These are phyloP conservation scores for Clitopilus hobsonii DNA, from an alignment of 768 basidiomycete species.

Conservation along the genomic window DNA sequence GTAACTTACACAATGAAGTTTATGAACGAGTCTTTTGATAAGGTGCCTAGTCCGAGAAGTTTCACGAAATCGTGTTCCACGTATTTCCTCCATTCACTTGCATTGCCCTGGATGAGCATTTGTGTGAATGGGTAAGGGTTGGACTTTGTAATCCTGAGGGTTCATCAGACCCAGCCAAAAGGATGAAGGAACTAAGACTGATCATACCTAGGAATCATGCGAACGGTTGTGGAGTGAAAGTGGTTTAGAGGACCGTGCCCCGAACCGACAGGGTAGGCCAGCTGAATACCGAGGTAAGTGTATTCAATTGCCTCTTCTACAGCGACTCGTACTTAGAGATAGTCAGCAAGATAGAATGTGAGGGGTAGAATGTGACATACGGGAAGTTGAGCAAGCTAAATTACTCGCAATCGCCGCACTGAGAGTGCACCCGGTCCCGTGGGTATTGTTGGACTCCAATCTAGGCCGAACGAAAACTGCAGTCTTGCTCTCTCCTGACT, in stretches of 20 bases:
- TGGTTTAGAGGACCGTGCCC: conserved; percentile 90
- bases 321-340: conserved; percentile 49
- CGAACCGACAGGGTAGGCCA: conserved; percentile 60
- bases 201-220: conserved; percentile 44
- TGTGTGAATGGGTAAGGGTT: conserved; percentile 69
- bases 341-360: neutral
- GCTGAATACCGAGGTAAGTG: conserved; percentile 69
- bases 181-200: neutral
- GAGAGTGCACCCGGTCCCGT: conserved; percentile 93
- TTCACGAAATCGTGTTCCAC: conserved; percentile 83
- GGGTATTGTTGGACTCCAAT: conserved; percentile 68
- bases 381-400: conserved; percentile 49
- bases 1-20: conserved; percentile 76
- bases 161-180: neutral
- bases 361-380: conserved; percentile 15
- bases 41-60: conserved; percentile 67
- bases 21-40: conserved; percentile 61
- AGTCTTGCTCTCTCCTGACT: conserved; percentile 10
- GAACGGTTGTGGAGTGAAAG: conserved; percentile 50
- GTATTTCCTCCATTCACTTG: conserved; percentile 62
- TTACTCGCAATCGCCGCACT: conserved; percentile 73
- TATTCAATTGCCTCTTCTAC: conserved; percentile 59
- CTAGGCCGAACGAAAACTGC: conserved; percentile 58
- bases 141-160: conserved; percentile 44
- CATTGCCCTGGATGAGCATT: conserved; percentile 55